These are phyloP conservation scores for Claviceps maximensis DNA, from an alignment of 2,329 filamentous ascomycete genomes.

Conservation along the genomic window DNA sequence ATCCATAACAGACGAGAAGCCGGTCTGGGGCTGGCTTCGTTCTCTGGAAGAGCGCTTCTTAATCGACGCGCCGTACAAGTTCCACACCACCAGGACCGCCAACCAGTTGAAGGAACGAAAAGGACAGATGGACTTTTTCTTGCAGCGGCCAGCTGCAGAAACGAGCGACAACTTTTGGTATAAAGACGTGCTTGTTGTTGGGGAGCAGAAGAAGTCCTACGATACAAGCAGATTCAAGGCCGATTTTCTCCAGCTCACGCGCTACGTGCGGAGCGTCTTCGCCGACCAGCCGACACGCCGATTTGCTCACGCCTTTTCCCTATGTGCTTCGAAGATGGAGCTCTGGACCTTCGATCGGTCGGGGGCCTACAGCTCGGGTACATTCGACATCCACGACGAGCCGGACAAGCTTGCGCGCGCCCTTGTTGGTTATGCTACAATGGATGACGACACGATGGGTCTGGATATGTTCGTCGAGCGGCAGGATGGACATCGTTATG, in stretches of 20 bases:
- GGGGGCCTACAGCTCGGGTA: constrained; percentile 10
- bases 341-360: constrained; percentile 13
- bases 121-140: constrained; percentile 12
- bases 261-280: constrained; percentile 8
- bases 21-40: constrained; percentile 2
- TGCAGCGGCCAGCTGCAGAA: constrained; percentile 5
- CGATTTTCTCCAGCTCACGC: constrained; percentile 9
- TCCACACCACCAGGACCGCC: constrained; percentile 9
- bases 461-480: constrained; percentile 5
- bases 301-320: constrained; percentile 9
- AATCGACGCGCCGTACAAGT: constrained; percentile 7
- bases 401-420: constrained; percentile 9
- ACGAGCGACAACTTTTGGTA: constrained; percentile 5
- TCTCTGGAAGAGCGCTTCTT: constrained; percentile 6
- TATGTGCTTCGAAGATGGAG: constrained; percentile 9
- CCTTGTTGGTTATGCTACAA: constrained; percentile 10
- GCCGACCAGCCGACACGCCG: constrained; percentile 12
- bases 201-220: constrained; percentile 10
- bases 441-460: constrained; percentile 9
- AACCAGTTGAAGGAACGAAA: constrained; percentile 10
- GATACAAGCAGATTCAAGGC: constrained; percentile 8
- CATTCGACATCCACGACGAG: constrained; percentile 9
- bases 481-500: neutral
- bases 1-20: constrained; percentile 5
- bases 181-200: constrained; percentile 11